These are phyloP conservation scores for Penicillium atrosanguineum DNA, from an alignment of 495 filamentous ascomycete genomes.

Conservation along the genomic window DNA sequence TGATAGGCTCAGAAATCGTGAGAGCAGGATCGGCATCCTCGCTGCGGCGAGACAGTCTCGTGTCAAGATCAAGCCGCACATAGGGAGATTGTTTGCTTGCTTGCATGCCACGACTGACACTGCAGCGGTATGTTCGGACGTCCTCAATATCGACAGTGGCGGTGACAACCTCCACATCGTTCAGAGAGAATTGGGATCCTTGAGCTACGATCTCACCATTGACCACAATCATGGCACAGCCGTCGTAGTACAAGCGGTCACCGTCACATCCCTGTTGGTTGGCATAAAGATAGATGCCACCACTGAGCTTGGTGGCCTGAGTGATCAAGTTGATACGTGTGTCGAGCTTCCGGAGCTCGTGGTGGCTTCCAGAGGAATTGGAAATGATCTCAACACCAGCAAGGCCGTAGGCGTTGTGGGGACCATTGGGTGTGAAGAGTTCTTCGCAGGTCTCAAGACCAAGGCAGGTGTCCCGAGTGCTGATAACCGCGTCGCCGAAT, in stretches of 20 bases:
- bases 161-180: constrained; percentile 81
- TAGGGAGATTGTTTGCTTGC: constrained; percentile 35
- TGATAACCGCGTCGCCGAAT: constrained; percentile 76
- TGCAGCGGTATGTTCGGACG: constrained; percentile 41
- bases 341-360: constrained; percentile 72
- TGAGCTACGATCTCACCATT: constrained; percentile 73
- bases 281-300: constrained; percentile 74
- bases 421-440: constrained; percentile 65
- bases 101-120: constrained; percentile 39
- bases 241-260: constrained; percentile 65
- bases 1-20: constrained; percentile 38
- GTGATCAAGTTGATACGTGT: constrained; percentile 70
- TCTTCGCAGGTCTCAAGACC: constrained; percentile 79
- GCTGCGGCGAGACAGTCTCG: constrained; percentile 30
- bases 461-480: constrained; percentile 67
- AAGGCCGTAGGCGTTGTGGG: constrained; percentile 36
- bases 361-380: constrained; percentile 73
- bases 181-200: constrained; percentile 69
- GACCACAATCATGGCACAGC: constrained; percentile 73
- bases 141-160: constrained; percentile 82
- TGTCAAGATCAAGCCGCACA: constrained; percentile 37
- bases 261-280: constrained; percentile 77
- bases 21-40: constrained; percentile 41
- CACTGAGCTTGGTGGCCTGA: constrained; percentile 70
- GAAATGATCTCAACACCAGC: constrained; percentile 70